Conservation (phyloP, 1,284 basidiomycete species). For the Pseudozyma tsukubaensis region DNA sequence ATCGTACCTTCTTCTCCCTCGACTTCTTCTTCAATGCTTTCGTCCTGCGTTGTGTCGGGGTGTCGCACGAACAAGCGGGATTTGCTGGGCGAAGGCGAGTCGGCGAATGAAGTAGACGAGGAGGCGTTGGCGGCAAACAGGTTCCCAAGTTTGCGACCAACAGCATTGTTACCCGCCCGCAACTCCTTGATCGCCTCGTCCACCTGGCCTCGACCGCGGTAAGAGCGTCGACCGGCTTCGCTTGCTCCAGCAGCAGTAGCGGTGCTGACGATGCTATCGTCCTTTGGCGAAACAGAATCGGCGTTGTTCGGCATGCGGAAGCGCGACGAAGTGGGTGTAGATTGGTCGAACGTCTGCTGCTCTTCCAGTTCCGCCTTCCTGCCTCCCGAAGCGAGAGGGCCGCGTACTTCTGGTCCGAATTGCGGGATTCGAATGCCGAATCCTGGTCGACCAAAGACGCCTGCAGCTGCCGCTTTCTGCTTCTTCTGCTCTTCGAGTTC, state of each 20-base stretch:
- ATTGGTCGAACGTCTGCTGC: neutral
- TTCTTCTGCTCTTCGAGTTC: constrained; percentile 54
- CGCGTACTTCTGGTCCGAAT: constrained; percentile 53
- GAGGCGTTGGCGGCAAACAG: constrained; percentile 5
- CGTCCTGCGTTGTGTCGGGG: neutral
- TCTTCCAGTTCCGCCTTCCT: neutral
- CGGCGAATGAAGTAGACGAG: neutral
- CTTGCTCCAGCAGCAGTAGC: constrained; percentile 2
- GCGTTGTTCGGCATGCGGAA: constrained; percentile 21
- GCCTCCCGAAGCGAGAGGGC: constrained; percentile 25
- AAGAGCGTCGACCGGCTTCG: constrained; percentile 24
- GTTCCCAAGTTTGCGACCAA: constrained; percentile 30
- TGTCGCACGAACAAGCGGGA: constrained; percentile 15
- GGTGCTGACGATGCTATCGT: constrained; percentile 7
- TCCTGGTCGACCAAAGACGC: constrained; percentile 4
- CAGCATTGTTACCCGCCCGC: constrained; percentile 26
- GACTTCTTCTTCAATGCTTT: constrained; percentile 1
- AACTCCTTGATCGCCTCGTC: constrained; percentile 63
- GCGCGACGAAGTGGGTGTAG: constrained; percentile 47
- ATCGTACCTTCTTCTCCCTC: constrained; percentile 19
- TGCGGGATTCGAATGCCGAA: constrained; percentile 24
- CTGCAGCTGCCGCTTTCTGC: constrained; percentile 22
- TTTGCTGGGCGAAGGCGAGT: constrained; percentile 11
- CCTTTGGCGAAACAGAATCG: constrained; percentile 4
- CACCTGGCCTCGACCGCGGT: constrained; percentile 53